These are phyloP conservation scores for Panicum hallii DNA, from an alignment of 202 grass and related monocot genomes.

Conservation along the genomic window DNA sequence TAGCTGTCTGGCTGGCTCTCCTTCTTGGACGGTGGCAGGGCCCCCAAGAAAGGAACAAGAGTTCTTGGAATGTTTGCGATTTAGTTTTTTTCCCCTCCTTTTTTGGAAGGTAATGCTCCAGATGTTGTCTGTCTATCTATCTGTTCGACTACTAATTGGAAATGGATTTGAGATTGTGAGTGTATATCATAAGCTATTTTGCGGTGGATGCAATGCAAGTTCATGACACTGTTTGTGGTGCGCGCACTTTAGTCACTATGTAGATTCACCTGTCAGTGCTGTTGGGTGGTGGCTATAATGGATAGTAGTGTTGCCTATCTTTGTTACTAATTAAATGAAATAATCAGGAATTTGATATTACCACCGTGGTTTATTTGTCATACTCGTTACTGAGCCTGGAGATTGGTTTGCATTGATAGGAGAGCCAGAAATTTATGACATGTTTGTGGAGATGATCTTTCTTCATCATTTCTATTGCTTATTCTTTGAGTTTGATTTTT, in stretches of 20 bases:
- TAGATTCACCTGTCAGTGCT: slow-evolving; percentile 11
- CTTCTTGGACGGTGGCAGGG: slow-evolving; percentile 22
- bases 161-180: slow-evolving; percentile 46
- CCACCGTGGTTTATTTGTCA: slow-evolving; percentile 7
- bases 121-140: slow-evolving; percentile 28
- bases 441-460: background rate
- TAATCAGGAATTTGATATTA: slow-evolving; percentile 12
- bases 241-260: background rate
- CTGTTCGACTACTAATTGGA: slow-evolving; percentile 43
- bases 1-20: slow-evolving; percentile 18
- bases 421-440: slow-evolving; percentile 11
- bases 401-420: background rate
- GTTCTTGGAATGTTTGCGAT: slow-evolving; percentile 38
- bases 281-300: background rate
- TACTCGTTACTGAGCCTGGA: background rate
- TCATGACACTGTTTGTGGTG: slow-evolving; percentile 24
- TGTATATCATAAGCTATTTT: slow-evolving; percentile 50
- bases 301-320: slow-evolving; percentile 9
- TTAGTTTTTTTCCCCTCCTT: slow-evolving; percentile 33
- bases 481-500: slow-evolving; percentile 25
- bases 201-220: slow-evolving; percentile 1
- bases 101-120: slow-evolving; percentile 37
- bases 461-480: background rate
- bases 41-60: slow-evolving; percentile 35
- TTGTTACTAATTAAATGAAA: slow-evolving; percentile 37